Conservation (phyloP, 2,329 filamentous ascomycete species). For the Trichophaea hybrida region DNA sequence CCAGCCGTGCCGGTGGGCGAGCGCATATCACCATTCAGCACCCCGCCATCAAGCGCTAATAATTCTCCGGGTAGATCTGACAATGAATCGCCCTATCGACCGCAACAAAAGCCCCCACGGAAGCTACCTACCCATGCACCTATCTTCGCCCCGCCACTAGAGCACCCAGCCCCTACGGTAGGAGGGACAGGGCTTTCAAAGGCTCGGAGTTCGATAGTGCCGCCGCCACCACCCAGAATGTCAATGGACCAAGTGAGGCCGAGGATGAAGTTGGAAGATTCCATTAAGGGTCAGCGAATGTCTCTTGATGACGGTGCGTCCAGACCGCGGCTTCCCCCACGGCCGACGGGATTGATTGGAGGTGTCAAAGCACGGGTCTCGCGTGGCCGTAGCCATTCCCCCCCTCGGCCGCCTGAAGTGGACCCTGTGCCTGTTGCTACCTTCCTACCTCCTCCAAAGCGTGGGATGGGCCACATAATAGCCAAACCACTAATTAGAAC, state of each 20-base stretch:
- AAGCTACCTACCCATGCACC: not conserved
- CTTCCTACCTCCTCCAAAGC: constrained; percentile 26
- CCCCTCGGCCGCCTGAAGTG: constrained; percentile 17
- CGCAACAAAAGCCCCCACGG: constrained; percentile 4
- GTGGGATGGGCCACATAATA: constrained; percentile 10
- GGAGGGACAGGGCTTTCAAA: constrained; percentile 8
- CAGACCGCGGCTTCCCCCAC: constrained; percentile 25
- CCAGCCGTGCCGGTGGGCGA: constrained; percentile 21
- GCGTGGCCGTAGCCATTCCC: constrained; percentile 26
- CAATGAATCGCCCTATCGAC: constrained; percentile 15
- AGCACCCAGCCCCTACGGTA: constrained; percentile 1
- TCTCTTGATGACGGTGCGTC: constrained; percentile 28
- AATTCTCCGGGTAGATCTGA: constrained; percentile 24
- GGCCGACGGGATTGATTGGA: constrained; percentile 11
- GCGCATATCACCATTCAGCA: constrained; percentile 27
- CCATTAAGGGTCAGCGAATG: constrained; percentile 30
- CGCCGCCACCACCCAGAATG: constrained; percentile 23
- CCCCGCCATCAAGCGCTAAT: constrained; percentile 24
- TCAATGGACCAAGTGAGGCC: constrained; percentile 18
- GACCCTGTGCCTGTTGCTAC: constrained; percentile 14
- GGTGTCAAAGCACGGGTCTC: constrained; percentile 17
- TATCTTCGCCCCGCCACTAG: not conserved
- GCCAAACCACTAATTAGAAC: constrained; percentile 12
- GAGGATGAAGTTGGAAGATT: constrained; percentile 17
- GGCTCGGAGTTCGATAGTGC: constrained; percentile 13